These are phyloP conservation scores for Kuraishia borneana DNA, from an alignment of 805 yeast genomes.

Conservation along the genomic window DNA sequence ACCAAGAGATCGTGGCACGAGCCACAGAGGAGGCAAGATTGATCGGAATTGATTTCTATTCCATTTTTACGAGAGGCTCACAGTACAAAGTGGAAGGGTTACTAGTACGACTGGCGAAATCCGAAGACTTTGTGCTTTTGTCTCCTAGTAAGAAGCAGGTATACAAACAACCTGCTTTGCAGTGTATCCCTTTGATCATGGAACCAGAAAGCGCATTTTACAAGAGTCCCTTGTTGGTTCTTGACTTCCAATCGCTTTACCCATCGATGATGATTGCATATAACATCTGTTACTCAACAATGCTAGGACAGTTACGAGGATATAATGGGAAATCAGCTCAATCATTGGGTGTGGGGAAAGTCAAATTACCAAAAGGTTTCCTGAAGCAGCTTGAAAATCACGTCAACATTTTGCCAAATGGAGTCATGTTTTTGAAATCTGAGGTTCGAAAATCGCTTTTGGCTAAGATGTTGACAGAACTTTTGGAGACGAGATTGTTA, in stretches of 20 bases:
- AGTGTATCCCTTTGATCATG: constrained; percentile 83
- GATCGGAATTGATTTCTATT: constrained; percentile 81
- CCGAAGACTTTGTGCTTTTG: constrained; percentile 58
- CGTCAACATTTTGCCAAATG: constrained; percentile 75
- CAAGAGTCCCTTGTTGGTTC: constrained; percentile 79
- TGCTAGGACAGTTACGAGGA: constrained; percentile 51
- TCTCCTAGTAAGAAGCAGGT: constrained; percentile 81
- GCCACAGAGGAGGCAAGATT: constrained; percentile 78
- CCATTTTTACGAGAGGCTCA: constrained; percentile 84
- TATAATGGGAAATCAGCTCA: constrained; percentile 32
- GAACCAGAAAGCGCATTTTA: constrained; percentile 83
- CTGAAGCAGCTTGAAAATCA: constrained; percentile 40
- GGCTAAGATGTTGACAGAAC: constrained; percentile 76
- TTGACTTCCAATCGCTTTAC: constrained; percentile 89
- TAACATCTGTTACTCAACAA: constrained; percentile 74
- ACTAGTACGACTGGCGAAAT: constrained; percentile 59
- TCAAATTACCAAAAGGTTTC: constrained; percentile 47
- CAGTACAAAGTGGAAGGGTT: constrained; percentile 91
- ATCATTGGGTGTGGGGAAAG: constrained; percentile 37
- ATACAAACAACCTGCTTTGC: constrained; percentile 73
- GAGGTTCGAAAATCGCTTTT: constrained; percentile 58
- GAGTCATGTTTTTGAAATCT: constrained; percentile 63
- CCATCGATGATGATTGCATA: constrained; percentile 90
- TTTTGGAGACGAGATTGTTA: constrained; percentile 69
- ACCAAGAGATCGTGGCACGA: constrained; percentile 55